Percentiles rank a stretch among this genome's conserved stretches.
phyloP scores from a whole-genome alignment of 2,329 filamentous ascomycete genomes.

The Aspergillus oerlinghausenensis region DNA sequence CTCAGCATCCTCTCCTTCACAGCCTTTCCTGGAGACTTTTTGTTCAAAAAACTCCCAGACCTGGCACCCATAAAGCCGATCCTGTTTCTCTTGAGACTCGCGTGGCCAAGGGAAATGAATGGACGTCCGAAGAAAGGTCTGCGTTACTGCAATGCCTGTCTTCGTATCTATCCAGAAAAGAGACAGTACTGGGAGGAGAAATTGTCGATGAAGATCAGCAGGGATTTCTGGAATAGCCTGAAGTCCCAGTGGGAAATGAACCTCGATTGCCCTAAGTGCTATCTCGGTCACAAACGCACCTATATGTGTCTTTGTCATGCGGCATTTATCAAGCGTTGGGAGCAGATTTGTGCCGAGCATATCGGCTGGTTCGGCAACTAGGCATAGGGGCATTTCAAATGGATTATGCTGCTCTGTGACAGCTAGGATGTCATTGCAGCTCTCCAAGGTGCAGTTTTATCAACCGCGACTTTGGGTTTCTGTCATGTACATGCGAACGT shows the following conservation, averaged over 20 bases:
- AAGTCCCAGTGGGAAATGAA: neutral
- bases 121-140: neutral
- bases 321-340: neutral
- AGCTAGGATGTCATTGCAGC: neutral
- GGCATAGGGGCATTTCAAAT: neutral
- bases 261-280: neutral
- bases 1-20: neutral
- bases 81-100: neutral
- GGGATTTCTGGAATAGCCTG: neutral
- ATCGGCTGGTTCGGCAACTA: neutral
- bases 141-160: neutral
- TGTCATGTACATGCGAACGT: neutral
- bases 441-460: neutral
- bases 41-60: neutral
- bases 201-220: neutral
- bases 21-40: neutral
- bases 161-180: neutral
- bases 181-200: neutral
- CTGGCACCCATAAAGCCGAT: neutral
- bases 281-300: neutral
- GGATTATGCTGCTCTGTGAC: too few relatives aligned
- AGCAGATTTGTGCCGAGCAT: neutral
- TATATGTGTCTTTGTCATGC: neutral
- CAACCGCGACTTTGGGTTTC: neutral
- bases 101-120: neutral